Evolutionary conservation across 805 yeast species (phyloP), one percentile per base, ranked within the genome.

Genomic region (Limtongia smithiae): DNA sequence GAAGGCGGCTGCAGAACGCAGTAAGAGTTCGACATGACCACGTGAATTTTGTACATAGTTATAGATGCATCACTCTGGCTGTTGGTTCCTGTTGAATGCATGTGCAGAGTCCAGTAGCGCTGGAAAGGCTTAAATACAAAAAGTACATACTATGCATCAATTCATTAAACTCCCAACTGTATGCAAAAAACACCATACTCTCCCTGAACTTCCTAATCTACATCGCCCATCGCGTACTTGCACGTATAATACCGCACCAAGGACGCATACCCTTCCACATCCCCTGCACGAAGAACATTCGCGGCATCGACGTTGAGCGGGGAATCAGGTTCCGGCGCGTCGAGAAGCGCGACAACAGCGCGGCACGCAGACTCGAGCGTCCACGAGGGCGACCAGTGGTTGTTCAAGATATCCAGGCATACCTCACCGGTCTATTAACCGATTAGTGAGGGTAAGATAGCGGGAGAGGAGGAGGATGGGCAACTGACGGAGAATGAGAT

Each of bases 321-420:
- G 25, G 66, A 58, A 44, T 68, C 64, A 2, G 71, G 69, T 51
- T 65, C 72, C 3, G 73, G 72, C 33, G 58, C 62, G 15, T 54
- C 51, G n/a, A 69, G 62, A 62, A 69, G 61, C 7, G 65, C 66
- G 41, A 63, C 66, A 3, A 69, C 63, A 1, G 73, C 73, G 25
- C 66, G 54, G 39, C 67, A 55, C 3, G 71, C 64, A 11, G 70
- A 60, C 24, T 65, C 60, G 7, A 69, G 50, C 4, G 69, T 68
- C 72, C 72, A 69, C 12, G 72, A 72, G 1, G 73, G 71, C 4
- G 69, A 58, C 73, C 73, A 69, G 15, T 41, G 50, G 51, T 61
- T 65, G 24, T 59, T 45, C 17, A 69, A 61, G 15, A 69, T 65
- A 42, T 69, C 73, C 5, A 69, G 49, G 50, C 73, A 69, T 3